Percentiles rank a stretch among this genome's conserved stretches.
Evolutionary conservation across 2,329 filamentous ascomycete genomes (phyloP).

Genomic region (Neonectria faginata): DNA sequence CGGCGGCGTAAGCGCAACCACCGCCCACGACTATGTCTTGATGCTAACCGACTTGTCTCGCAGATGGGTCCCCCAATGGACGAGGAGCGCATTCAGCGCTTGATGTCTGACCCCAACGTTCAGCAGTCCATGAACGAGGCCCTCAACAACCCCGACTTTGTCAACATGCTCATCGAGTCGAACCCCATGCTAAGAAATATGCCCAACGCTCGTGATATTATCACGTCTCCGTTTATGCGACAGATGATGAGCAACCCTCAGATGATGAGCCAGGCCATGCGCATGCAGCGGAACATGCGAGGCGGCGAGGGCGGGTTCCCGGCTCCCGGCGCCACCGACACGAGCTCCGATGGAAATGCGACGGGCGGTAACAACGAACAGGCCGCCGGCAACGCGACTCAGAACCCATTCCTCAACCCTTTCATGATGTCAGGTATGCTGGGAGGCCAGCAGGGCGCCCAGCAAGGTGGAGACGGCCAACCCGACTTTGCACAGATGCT

Average conservation of each 20-base stretch:
- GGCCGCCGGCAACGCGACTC: constrained; percentile 45
- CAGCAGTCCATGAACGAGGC: constrained; percentile 92
- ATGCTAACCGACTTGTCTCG: constrained; percentile 27
- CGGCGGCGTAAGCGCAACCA: constrained; percentile 78
- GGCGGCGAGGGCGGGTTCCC: constrained; percentile 76
- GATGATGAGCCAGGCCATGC: constrained; percentile 82
- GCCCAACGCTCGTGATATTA: constrained; percentile 83
- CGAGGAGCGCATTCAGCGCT: constrained; percentile 82
- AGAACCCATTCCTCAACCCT: constrained; percentile 59
- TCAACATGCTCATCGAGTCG: constrained; percentile 93
- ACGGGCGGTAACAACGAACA: constrained; percentile 47
- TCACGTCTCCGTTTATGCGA: constrained; percentile 89
- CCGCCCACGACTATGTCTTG: neutral
- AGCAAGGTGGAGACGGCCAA: constrained; percentile 30
- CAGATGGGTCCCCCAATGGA: constrained; percentile 91
- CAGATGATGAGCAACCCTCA: constrained; percentile 94
- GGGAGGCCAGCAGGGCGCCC: constrained; percentile 35
- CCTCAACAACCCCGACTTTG: constrained; percentile 92
- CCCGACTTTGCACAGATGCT: constrained; percentile 37
- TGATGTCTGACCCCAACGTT: constrained; percentile 90
- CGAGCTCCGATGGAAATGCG: constrained; percentile 70
- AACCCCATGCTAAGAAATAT: constrained; percentile 85
- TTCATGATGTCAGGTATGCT: constrained; percentile 46
- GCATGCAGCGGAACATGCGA: constrained; percentile 80
- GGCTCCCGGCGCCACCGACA: constrained; percentile 91